Evolutionary conservation across 345 rosid genomes (phyloP), one percentile per base, ranked within the genome.

Genomic region (Schrenkiella parvula): DNA sequence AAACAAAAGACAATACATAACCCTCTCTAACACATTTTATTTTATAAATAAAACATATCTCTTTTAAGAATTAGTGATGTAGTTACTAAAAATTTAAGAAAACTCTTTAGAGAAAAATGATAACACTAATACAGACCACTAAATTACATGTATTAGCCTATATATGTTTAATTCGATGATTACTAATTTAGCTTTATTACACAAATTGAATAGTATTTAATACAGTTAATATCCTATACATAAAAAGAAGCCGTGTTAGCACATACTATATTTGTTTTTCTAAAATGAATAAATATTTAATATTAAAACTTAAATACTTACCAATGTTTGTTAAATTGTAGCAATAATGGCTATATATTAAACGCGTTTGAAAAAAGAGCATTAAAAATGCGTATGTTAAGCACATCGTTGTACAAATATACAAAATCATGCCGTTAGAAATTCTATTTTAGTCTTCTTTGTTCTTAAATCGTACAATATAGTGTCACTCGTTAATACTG

Each of bases 351-450:
- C 41, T 19, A 60, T 26, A n/a, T n/a, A n/a, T 61, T 39, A 34
- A 59, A 59, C 32, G 64, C 64, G 15, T 34, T 34, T 15, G 15
- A 8, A 35, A 57, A 57, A 54, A 3, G 13, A 18, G 18, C 76
- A 53, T 15, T 53, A 11, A 64, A 60, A 64, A 13, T 39, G 57
- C 65, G 64, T 23, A 72, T 31, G 59, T 37, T 55, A 55, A 31
- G 59, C 37, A 21, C 8, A 28, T 23, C 17, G 28, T 55, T 31
- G 21, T 5, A 14, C 22, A 42, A 42, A 29, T 25, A n/a, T 14
- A 28, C 58, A 28, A n/a, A 51, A 53, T 28, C 37, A 1, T 50
- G 19, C 57, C 57, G 19, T 25, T 53, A 53, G 58, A 54, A 54
- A 15, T 29, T 54, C 38, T 22, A 29, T 55, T 31, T 17, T 25